phyloP scores from a whole-genome alignment of 75 land plant genomes.

The Selaginella moellendorffii region DNA sequence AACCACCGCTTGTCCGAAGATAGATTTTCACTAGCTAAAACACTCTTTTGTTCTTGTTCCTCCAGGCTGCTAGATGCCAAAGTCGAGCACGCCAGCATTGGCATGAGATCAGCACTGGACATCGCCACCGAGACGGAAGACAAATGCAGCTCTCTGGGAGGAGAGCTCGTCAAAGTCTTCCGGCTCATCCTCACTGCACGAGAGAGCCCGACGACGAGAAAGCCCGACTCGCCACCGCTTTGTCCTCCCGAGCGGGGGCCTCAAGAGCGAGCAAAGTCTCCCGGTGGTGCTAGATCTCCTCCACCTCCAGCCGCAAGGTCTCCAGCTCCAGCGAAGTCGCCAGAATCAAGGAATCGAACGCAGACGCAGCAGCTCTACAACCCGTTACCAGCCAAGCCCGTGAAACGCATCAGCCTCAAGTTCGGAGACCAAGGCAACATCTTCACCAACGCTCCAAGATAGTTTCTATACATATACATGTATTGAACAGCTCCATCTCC shows the following conservation, averaged over 20 bases:
- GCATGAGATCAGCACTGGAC: constrained; percentile 17
- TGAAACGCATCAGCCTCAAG: not conserved
- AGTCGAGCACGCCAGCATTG: constrained; percentile 15
- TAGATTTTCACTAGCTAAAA: too few relatives aligned
- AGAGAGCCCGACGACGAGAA: constrained; percentile 11
- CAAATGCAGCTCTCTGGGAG: constrained; percentile 27
- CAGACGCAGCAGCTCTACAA: not conserved
- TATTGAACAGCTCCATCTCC: too few relatives aligned
- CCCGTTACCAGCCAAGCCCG: not conserved
- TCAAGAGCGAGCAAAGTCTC: not conserved
- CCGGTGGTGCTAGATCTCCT: not conserved
- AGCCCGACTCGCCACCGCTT: not conserved
- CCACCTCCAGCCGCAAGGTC: not conserved
- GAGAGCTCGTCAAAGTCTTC: constrained; percentile 29
- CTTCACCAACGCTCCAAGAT: not conserved
- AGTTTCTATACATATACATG: too few relatives aligned
- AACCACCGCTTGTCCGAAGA: too few relatives aligned
- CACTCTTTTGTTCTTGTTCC: not conserved
- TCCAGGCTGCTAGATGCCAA: constrained; percentile 20
- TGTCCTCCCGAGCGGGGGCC: not conserved
- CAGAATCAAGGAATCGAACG: too few relatives aligned
- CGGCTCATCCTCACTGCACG: constrained; percentile 7
- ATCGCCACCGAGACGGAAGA: constrained; percentile 17
- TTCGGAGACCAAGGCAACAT: not conserved
- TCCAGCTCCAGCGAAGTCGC: not conserved